Percentiles rank a stretch among this genome's conserved stretches.
These are phyloP conservation scores for Hypholoma sublateritium DNA, from an alignment of 768 basidiomycete genomes.

Conservation along the genomic window DNA sequence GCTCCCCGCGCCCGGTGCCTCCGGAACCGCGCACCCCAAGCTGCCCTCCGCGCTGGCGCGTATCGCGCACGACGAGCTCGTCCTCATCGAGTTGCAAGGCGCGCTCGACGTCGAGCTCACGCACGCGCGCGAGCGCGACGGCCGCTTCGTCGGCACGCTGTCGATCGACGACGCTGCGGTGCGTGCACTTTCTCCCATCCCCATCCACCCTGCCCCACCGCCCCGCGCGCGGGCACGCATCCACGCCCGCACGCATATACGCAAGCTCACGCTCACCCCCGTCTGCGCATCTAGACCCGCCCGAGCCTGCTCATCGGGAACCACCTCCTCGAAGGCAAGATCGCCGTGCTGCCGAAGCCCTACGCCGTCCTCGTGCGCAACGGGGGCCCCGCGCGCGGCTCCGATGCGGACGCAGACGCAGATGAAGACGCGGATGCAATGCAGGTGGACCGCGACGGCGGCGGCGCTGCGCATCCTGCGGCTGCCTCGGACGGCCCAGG, in stretches of 20 bases:
- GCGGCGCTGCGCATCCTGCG: slow-evolving; percentile 1
- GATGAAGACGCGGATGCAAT: slow-evolving; percentile 15
- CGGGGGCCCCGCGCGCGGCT: background rate
- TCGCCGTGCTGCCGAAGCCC: slow-evolving; percentile 74
- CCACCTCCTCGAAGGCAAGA: slow-evolving; percentile 88
- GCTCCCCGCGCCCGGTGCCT: slow-evolving; percentile 36
- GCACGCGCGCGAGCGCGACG: slow-evolving; percentile 52
- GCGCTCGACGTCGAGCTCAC: slow-evolving; percentile 66
- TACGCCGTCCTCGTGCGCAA: slow-evolving; percentile 71
- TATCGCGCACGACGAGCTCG: slow-evolving; percentile 76
- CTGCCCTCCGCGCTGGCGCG: slow-evolving; percentile 66
- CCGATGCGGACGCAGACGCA: slow-evolving; percentile 9
- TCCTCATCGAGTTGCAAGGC: slow-evolving; percentile 89
- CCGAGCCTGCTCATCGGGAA: slow-evolving; percentile 83
- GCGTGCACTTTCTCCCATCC: slow-evolving; percentile 21
- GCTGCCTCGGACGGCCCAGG: slow-evolving; percentile 1
- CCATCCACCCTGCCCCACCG: too few relatives aligned
- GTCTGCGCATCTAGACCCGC: slow-evolving; percentile 52
- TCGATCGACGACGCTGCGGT: slow-evolving; percentile 61
- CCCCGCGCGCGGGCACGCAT: too few relatives aligned
- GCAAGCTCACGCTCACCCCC: background rate
- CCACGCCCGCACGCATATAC: background rate
- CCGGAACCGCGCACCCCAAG: slow-evolving; percentile 28
- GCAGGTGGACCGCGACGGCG: slow-evolving; percentile 18
- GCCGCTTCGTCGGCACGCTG: slow-evolving; percentile 78